A percentile compares a stretch with the other conserved stretches of the same genome.
Conservation (phyloP, 2,329 filamentous ascomycete genomes). For the Ophiostoma himal-ulmi region DNA sequence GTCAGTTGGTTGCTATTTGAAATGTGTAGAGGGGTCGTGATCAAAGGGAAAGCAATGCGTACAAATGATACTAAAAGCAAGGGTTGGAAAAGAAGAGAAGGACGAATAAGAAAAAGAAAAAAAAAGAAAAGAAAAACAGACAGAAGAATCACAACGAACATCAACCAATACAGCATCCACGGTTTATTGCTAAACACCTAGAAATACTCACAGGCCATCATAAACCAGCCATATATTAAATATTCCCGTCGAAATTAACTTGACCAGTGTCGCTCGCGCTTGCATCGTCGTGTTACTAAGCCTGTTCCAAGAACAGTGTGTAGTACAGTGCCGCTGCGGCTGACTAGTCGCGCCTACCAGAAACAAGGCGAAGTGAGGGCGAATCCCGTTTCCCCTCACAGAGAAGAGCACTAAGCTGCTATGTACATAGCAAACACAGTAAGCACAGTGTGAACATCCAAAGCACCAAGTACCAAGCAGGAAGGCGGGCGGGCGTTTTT, state of each 20-base stretch:
- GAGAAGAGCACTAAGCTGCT: not conserved
- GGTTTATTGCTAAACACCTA: no score
- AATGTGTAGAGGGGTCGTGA: not conserved
- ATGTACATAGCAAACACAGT: not conserved
- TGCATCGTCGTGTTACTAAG: not conserved
- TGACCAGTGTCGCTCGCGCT: not conserved
- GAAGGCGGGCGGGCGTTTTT: conserved; percentile 4
- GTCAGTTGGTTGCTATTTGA: not conserved
- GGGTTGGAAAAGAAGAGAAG: no score
- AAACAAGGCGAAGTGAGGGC: conserved; percentile 14
- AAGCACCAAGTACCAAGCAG: not conserved
- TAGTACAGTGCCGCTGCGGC: not conserved
- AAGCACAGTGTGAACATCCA: conserved; percentile 8
- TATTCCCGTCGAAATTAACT: no score
- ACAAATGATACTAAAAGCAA: not conserved
- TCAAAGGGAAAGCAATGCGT: not conserved
- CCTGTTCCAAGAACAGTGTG: not conserved
- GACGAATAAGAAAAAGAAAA: not conserved
- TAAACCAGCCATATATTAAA: no score
- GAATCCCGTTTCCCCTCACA: not conserved
- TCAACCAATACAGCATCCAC: no score
- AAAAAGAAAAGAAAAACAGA: no score
- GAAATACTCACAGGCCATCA: no score
- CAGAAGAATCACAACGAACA: no score
- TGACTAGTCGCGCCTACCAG: conserved; percentile 1